These are phyloP conservation scores for Pelargonium cotyledonis DNA, from an alignment of 441 rosid species.

Conservation along the genomic window DNA sequence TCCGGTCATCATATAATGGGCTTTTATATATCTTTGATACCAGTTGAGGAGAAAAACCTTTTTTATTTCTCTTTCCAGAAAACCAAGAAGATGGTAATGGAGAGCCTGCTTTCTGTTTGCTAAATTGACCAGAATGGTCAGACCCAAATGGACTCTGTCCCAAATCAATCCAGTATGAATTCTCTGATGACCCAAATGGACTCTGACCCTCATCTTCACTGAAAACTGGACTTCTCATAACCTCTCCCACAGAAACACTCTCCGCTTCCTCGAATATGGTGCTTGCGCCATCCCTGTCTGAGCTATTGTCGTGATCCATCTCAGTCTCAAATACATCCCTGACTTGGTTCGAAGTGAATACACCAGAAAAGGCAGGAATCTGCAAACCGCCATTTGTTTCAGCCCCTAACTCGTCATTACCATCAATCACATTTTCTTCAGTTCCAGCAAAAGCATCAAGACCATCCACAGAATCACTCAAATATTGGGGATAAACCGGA, in stretches of 20 bases:
- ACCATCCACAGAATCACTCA: conserved; percentile 60
- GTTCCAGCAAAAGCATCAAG: conserved; percentile 40
- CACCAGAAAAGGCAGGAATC: conserved; percentile 70
- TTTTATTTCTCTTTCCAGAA: conserved; percentile 35
- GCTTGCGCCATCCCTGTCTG: conserved; percentile 57
- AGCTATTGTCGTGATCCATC: conserved; percentile 51
- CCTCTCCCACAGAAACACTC: conserved; percentile 44
- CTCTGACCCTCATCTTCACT: conserved; percentile 49
- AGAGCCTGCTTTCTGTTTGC: conserved; percentile 41
- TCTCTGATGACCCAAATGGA: conserved; percentile 39
- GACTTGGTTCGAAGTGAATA: conserved; percentile 51
- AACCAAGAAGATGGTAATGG: conserved; percentile 31
- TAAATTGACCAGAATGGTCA: conserved; percentile 38
- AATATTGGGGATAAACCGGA: conserved; percentile 53
- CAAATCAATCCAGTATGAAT: conserved; percentile 45
- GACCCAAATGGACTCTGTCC: conserved; percentile 57
- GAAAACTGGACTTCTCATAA: conserved; percentile 43
- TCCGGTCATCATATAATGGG: conserved; percentile 27
- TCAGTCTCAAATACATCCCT: conserved; percentile 61
- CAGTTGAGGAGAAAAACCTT: conserved; percentile 38
- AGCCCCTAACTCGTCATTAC: conserved; percentile 28
- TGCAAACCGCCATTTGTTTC: conserved; percentile 37
- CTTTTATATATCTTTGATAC: conserved; percentile 27
- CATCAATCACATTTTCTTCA: conserved; percentile 30
- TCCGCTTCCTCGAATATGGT: conserved; percentile 50